Evolutionary conservation across 306 rosid genomes (phyloP).

Genomic region (Hippophae rhamnoides): DNA sequence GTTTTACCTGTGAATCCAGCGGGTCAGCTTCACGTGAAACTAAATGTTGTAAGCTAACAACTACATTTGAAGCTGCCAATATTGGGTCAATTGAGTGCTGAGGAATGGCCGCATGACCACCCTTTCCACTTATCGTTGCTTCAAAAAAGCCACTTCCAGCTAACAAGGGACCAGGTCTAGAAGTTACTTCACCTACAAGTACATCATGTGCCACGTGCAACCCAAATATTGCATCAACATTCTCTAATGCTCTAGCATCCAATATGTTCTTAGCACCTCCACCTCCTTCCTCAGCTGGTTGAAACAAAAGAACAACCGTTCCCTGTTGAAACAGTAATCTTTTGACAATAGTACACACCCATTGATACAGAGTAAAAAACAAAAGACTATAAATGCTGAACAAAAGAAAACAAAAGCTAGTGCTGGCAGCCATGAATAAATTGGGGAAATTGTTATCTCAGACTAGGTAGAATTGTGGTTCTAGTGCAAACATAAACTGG

Average conservation of each 20-base stretch:
- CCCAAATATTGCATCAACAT: conserved; percentile 74
- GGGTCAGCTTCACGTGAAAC: conserved; percentile 93
- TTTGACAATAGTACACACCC: conserved; percentile 7
- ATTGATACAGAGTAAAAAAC: background rate
- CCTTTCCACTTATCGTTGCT: conserved; percentile 70
- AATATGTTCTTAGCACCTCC: conserved; percentile 62
- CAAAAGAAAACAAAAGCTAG: too few species aligned
- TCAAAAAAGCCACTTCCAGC: conserved; percentile 76
- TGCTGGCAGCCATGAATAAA: too few species aligned
- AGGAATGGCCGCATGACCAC: conserved; percentile 93
- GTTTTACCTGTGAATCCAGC: conserved; percentile 57
- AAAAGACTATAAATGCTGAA: background rate
- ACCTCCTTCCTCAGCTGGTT: conserved; percentile 95
- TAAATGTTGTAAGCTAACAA: conserved; percentile 72
- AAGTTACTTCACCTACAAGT: conserved; percentile 53
- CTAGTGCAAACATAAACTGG: background rate
- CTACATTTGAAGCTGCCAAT: conserved; percentile 77
- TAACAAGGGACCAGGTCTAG: conserved; percentile 49
- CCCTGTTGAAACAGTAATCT: conserved; percentile 39
- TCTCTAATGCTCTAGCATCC: conserved; percentile 52
- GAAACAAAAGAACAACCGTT: conserved; percentile 79
- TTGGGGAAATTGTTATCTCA: too few species aligned
- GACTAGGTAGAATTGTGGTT: background rate
- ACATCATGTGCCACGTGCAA: conserved; percentile 38
- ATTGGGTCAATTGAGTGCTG: conserved; percentile 76